Percentiles rank a stretch among this genome's conserved stretches.
Evolutionary conservation across 2,329 filamentous ascomycete species (phyloP).

Genomic region (Calonectria pseudoreteaudii): DNA sequence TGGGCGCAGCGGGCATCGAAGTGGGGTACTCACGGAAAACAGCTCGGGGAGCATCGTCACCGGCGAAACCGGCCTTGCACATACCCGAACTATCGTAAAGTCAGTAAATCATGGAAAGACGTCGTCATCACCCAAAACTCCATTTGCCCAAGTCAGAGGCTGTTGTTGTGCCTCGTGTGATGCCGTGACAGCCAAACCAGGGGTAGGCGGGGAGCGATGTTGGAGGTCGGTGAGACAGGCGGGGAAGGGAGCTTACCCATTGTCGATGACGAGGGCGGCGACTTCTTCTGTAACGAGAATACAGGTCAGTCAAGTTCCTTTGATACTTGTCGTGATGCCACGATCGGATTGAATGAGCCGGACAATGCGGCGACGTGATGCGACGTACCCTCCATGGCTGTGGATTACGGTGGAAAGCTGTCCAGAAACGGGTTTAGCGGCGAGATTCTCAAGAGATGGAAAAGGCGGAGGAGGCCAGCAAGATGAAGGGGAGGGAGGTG

Average conservation of each 20-base stretch:
- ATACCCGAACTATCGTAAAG: constrained; percentile 88
- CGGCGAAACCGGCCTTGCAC: constrained; percentile 99
- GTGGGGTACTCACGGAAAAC: constrained; percentile 92
- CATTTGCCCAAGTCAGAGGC: constrained; percentile 14
- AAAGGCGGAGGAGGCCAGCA: constrained; percentile 40
- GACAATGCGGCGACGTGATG: constrained; percentile 44
- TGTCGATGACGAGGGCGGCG: constrained; percentile 99
- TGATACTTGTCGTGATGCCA: constrained; percentile 35
- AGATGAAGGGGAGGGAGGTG: constrained; percentile 29
- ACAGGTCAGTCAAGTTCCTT: constrained; percentile 54
- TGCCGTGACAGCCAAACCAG: constrained; percentile 36
- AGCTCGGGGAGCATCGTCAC: constrained; percentile 99
- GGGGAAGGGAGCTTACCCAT: constrained; percentile 88
- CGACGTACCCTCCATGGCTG: constrained; percentile 68
- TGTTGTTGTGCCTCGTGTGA: constrained; percentile 37
- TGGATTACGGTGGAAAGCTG: constrained; percentile 55
- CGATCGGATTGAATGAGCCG: constrained; percentile 37
- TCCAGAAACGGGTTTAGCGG: constrained; percentile 48
- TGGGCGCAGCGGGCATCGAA: constrained; percentile 37
- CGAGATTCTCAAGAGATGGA: constrained; percentile 35
- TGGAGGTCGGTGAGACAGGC: constrained; percentile 52
- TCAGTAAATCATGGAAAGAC: constrained; percentile 49
- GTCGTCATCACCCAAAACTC: neutral
- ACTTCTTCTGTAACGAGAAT: constrained; percentile 87
- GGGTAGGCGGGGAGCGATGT: constrained; percentile 27